Evolutionary conservation across 495 filamentous ascomycete genomes (phyloP), one percentile per base, ranked within the genome.

Genomic region (Aspergillus coremiiformis): DNA sequence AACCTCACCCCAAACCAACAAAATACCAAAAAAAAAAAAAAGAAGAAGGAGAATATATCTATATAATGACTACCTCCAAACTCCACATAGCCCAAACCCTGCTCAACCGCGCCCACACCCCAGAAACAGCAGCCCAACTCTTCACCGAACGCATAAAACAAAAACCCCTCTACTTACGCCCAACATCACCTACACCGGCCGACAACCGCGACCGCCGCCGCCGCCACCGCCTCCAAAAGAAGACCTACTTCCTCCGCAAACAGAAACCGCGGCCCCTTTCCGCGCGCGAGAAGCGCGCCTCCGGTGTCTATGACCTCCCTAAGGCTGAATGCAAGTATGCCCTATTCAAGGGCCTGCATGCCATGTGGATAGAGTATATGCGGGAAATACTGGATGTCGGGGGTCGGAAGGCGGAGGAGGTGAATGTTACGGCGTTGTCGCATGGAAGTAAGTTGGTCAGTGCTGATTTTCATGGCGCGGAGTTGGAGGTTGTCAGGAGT

Each of bases 401-500:
- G 78, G 0, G 57, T 66, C 53, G 63, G 33, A 42, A 73, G 32
- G 70, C 71, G 35, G 65, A 58, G 0, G 72, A 69, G 19, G 72
- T 72, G 1, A 62, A 73, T 23, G 72, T 81, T 15, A 77, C 72
- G 44, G 67, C 75, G 51, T 65, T 54, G 59, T 77, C 59, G 65
- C 82, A 61, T 52, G 82, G 82, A 14, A 81, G 83, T 27, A 84
- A 88, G 65, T 67, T 95, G 47, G 81, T 77, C 19, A 86, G 84
- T 60, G 89, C 89, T 32, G 93, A 98, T 66, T 94, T 84, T 58
- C 93, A 96, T 66, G 93, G 93, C 0, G 90, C 92, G 15, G 72
- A 83, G 65, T 64, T 96, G 12, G 84, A 90, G 76, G 86, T 97
- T 26, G 86, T 92, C 52, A 70, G 91, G 52, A 88, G 87, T 66